Percentiles rank a stretch among this genome's conserved stretches.
These are phyloP conservation scores for Metschnikowia peoriensis DNA, from an alignment of 805 yeast species.

Conservation along the genomic window DNA sequence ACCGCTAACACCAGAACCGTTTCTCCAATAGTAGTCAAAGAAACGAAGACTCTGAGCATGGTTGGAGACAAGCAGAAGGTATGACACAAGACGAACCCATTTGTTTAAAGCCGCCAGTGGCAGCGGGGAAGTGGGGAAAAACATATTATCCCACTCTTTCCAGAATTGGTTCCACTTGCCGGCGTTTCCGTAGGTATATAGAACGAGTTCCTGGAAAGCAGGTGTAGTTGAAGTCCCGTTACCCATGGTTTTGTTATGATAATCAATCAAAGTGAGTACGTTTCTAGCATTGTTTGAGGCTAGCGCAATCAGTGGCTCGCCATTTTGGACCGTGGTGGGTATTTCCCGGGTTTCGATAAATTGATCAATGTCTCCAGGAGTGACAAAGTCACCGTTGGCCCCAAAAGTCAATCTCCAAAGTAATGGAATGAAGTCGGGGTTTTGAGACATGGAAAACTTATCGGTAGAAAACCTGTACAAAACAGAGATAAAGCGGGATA, in stretches of 20 bases:
- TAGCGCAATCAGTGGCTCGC: slow-evolving; percentile 13
- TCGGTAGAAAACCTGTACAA: slow-evolving; percentile 27
- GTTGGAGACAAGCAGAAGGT: slow-evolving; percentile 29
- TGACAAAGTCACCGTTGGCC: slow-evolving; percentile 17
- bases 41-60: slow-evolving; percentile 26
- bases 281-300: slow-evolving; percentile 33
- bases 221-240: slow-evolving; percentile 12
- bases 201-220: slow-evolving; percentile 32
- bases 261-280: slow-evolving; percentile 25
- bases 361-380: slow-evolving; percentile 26
- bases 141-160: slow-evolving; percentile 34
- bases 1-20: slow-evolving; percentile 21
- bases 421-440: slow-evolving; percentile 32
- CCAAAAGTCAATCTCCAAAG: slow-evolving; percentile 33
- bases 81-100: slow-evolving; percentile 37
- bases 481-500: slow-evolving; percentile 28
- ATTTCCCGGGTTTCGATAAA: slow-evolving; percentile 17
- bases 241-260: slow-evolving; percentile 17
- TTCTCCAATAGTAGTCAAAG: slow-evolving; percentile 31
- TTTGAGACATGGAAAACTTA: slow-evolving; percentile 22
- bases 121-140: slow-evolving; percentile 5
- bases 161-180: slow-evolving; percentile 39
- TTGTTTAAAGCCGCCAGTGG: slow-evolving; percentile 10
- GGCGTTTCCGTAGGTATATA: slow-evolving; percentile 39
- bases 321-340: slow-evolving; percentile 3